These are phyloP conservation scores for Beauveria bassiana DNA, from an alignment of 2,329 filamentous ascomycete genomes.

Conservation along the genomic window DNA sequence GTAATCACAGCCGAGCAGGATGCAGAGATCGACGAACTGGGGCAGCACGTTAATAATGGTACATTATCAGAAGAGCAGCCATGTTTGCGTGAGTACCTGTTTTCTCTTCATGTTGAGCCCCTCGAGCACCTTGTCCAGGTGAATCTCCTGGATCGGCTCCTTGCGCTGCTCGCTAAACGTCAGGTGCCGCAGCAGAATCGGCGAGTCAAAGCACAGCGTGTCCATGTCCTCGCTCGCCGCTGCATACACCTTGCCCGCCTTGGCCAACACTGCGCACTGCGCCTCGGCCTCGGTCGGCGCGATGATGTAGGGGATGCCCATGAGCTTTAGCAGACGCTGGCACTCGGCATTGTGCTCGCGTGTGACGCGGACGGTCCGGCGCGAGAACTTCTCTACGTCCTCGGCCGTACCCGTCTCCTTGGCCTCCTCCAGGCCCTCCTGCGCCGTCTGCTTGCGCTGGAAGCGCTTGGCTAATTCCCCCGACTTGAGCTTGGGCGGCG, in stretches of 20 bases:
- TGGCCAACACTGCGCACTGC: conserved; percentile 84
- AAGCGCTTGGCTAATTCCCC: conserved; percentile 95
- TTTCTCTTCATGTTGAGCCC: conserved; percentile 81
- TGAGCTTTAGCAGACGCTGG: conserved; percentile 80
- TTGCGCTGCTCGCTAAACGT: conserved; percentile 97
- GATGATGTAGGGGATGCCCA: conserved; percentile 93
- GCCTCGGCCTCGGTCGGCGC: conserved; percentile 96
- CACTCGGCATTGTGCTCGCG: conserved; percentile 94
- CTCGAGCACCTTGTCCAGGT: conserved; percentile 76
- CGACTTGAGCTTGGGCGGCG: conserved; percentile 93
- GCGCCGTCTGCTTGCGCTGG: conserved; percentile 88
- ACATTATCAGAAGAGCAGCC: background rate
- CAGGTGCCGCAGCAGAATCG: conserved; percentile 82
- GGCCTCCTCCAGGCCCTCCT: conserved; percentile 83
- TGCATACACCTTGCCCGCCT: conserved; percentile 90
- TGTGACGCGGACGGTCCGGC: conserved; percentile 89
- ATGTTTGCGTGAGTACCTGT: conserved; percentile 41
- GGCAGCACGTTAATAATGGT: background rate
- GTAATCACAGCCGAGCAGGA: conserved; percentile 95
- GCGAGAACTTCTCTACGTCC: conserved; percentile 96
- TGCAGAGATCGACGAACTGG: conserved; percentile 95
- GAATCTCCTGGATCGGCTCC: conserved; percentile 94
- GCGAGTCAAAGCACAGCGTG: conserved; percentile 88
- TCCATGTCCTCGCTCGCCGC: conserved; percentile 99
- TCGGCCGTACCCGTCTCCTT: conserved; percentile 95